Percentiles rank a stretch among this genome's conserved stretches.
Evolutionary conservation across 768 basidiomycete genomes (phyloP).

Genomic region (Suillus hirtellus): DNA sequence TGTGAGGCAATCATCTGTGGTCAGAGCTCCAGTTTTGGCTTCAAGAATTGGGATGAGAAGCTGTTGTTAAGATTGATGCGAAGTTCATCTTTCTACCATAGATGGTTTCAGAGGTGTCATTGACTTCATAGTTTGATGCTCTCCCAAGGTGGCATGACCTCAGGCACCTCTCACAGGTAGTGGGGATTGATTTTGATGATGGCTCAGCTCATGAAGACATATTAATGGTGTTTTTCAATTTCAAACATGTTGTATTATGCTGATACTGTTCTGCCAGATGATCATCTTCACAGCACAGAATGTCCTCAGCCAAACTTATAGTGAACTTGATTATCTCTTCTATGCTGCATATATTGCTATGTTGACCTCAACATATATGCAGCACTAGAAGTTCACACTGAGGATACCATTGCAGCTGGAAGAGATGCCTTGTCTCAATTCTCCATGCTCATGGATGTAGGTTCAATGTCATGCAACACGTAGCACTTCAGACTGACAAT

Average conservation of each 20-base stretch:
- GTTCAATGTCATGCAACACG: not conserved
- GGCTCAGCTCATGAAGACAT: not conserved
- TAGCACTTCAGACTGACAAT: not conserved
- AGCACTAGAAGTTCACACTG: not conserved
- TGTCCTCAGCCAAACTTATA: not conserved
- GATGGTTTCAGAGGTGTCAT: not conserved
- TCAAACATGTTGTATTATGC: not conserved
- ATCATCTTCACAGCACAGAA: not conserved
- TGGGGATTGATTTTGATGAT: not conserved
- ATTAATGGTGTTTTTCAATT: not conserved
- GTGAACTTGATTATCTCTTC: conserved; percentile 1
- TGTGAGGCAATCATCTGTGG: not conserved
- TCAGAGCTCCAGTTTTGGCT: not conserved
- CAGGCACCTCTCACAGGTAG: not conserved
- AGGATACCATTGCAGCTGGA: not conserved
- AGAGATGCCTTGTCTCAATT: not conserved
- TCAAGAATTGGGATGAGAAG: not conserved
- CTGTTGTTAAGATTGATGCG: not conserved
- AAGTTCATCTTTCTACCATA: not conserved
- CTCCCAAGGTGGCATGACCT: not conserved
- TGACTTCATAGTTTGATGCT: conserved; percentile 2
- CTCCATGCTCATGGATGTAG: not conserved
- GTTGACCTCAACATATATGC: not conserved
- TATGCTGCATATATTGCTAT: not conserved
- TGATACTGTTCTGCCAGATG: not conserved